Percentiles rank a stretch among this genome's conserved stretches.
phyloP scores from a whole-genome alignment of 2,329 filamentous ascomycete species.

The Nigrospora oryzae region DNA sequence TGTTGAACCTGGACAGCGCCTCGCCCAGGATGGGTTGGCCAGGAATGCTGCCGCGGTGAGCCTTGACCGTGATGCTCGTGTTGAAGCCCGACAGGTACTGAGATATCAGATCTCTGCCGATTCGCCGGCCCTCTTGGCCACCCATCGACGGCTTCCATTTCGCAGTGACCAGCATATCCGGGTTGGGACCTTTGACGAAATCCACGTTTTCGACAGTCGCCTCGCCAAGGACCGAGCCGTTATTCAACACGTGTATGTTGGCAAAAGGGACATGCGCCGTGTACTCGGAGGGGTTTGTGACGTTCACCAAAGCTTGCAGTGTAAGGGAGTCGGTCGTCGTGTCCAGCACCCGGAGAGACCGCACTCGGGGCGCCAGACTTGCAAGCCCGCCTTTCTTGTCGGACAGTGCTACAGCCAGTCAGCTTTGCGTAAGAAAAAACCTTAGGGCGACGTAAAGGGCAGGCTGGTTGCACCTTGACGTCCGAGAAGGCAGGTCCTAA shows the following conservation, averaged over 20 bases:
- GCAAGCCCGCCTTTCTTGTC: conserved; percentile 42
- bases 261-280: conserved; percentile 73
- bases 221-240: conserved; percentile 68
- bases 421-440: conserved; percentile 16
- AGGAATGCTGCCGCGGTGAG: conserved; percentile 67
- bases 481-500: conserved; percentile 8
- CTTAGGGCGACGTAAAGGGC: conserved; percentile 8
- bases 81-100: conserved; percentile 85
- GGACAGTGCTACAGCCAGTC: conserved; percentile 45
- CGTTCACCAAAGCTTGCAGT: conserved; percentile 64
- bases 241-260: conserved; percentile 67
- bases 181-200: conserved; percentile 63
- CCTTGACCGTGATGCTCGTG: conserved; percentile 66
- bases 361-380: conserved; percentile 52
- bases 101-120: conserved; percentile 68
- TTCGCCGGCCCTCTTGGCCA: conserved; percentile 49
- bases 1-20: conserved; percentile 61
- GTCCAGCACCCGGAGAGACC: conserved; percentile 62
- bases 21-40: conserved; percentile 62
- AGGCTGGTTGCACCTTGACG: conserved; percentile 9
- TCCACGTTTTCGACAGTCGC: conserved; percentile 57
- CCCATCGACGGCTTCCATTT: conserved; percentile 67
- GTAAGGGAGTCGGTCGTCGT: conserved; percentile 65
- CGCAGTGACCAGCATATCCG: conserved; percentile 56
- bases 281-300: conserved; percentile 88